Base-by-base conservation (phyloP, 2,329 filamentous ascomycete species). In the Grosmannia serpens region DNA sequence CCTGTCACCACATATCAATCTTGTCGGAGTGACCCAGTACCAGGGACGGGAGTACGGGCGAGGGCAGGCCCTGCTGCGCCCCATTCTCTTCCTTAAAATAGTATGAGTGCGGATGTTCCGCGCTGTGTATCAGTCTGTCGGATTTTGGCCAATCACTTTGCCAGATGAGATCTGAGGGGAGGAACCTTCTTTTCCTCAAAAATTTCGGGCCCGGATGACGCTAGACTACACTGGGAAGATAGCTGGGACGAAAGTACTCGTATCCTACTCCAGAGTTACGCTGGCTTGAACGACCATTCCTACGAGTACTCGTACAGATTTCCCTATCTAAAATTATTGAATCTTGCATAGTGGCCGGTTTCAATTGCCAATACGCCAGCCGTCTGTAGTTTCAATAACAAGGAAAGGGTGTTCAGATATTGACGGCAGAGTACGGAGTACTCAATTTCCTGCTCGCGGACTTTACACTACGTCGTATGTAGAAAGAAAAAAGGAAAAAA, bases 71-170 rank as follows among this genome's bases (percentile, higher is more conserved):
- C 27, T 57, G 54, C 60, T 62, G 56, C 60, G 61, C 60, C 61
- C 52, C 60, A 31, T 53, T 55, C 58, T 47, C 46, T 26, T 56
- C 56, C 58, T 56, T 60, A 60, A 62, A 62, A 61, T 61, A 61
- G 50, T 44, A 31, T 51, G 22, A 35, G 46, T 38, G 46, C 24
- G 47, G 35, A 53, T 17, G 8, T 38, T n/a, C 20, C 13, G 26
- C n/a, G n/a, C 17, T 57, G 44, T 44, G n/a, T 49, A n/a, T 35
- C 13, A 38, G 54, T 27, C 15, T 24, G 41, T 53, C 56, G 50
- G 8, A 24, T 29, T 38, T n/a, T 22, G 29, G 31, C 52, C 57
- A 55, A 55, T 57, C 49, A 57, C 1, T 6, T 20, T 44, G 31
- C 51, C n/a, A 31, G 31, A 41, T 53, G n/a, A 15, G 31, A 53